These are phyloP conservation scores for Phialemoniopsis sp. DNA, from an alignment of 2,329 filamentous ascomycete genomes.

Conservation along the genomic window DNA sequence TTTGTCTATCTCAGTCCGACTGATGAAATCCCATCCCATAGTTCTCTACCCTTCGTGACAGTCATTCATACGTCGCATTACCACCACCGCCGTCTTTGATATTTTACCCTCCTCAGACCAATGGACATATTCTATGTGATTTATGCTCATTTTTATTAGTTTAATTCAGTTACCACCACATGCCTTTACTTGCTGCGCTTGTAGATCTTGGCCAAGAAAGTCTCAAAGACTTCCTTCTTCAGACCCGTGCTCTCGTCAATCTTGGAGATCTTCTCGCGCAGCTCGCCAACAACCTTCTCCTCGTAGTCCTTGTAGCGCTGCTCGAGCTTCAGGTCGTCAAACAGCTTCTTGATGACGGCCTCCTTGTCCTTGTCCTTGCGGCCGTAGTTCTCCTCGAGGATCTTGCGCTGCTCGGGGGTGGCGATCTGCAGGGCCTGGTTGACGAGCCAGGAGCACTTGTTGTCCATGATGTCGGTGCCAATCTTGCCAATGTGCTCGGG, in stretches of 20 bases:
- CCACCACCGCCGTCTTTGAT: no score
- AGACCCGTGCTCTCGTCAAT: slow-evolving; percentile 85
- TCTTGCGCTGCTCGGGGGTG: slow-evolving; percentile 78
- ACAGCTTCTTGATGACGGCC: slow-evolving; percentile 82
- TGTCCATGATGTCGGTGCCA: slow-evolving; percentile 97
- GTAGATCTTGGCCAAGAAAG: slow-evolving; percentile 95
- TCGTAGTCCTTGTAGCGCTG: slow-evolving; percentile 84
- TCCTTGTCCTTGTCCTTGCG: slow-evolving; percentile 83
- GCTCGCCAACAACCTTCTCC: slow-evolving; percentile 77
- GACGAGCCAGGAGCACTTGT: slow-evolving; percentile 98
- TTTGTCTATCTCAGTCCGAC: no score
- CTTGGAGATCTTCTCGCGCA: slow-evolving; percentile 68
- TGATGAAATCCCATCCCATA: no score
- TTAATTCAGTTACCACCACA: slow-evolving; percentile 1
- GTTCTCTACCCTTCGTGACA: no score
- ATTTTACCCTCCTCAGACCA: no score
- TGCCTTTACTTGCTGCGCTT: slow-evolving; percentile 81
- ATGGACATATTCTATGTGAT: no score
- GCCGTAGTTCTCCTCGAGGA: slow-evolving; percentile 92
- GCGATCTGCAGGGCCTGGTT: slow-evolving; percentile 85
- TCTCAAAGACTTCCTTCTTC: slow-evolving; percentile 86
- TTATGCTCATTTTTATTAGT: slow-evolving; percentile 1
- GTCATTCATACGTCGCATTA: no score
- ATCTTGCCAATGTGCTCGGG: slow-evolving; percentile 96
- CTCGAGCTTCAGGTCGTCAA: slow-evolving; percentile 79